These are phyloP conservation scores for Forsythia viridissima DNA, from an alignment of 257 asterid species.

Conservation along the genomic window DNA sequence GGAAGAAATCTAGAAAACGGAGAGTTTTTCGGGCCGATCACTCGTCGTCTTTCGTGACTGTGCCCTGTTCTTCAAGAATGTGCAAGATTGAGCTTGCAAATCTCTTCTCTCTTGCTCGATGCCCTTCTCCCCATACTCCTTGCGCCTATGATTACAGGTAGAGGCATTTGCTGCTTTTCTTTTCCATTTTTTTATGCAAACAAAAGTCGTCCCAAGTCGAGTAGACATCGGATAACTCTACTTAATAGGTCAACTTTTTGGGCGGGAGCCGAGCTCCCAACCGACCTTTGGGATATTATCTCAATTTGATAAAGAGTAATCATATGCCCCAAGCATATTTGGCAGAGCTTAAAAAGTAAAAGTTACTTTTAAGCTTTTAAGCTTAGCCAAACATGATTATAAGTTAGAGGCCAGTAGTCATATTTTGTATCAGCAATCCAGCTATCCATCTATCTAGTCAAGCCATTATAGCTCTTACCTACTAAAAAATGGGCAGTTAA, in stretches of 20 bases:
- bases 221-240: too few species aligned
- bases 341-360: not conserved
- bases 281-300: too few species aligned
- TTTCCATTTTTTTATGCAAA: not conserved
- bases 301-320: too few species aligned
- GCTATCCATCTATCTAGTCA: slow-evolving; percentile 35
- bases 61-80: slow-evolving; percentile 49
- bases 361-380: not conserved
- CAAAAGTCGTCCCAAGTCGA: too few species aligned
- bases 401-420: slow-evolving; percentile 14
- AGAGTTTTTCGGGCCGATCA: slow-evolving; percentile 43
- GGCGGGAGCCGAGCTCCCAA: too few species aligned
- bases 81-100: slow-evolving; percentile 44
- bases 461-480: slow-evolving; percentile 51
- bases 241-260: too few species aligned
- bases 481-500: slow-evolving; percentile 35
- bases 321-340: too few species aligned
- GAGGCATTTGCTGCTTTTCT: not conserved
- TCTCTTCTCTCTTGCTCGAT: slow-evolving; percentile 49
- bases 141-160: slow-evolving; percentile 67
- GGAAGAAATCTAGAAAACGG: slow-evolving; percentile 9
- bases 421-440: slow-evolving; percentile 22
- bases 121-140: slow-evolving; percentile 49
- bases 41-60: slow-evolving; percentile 45
- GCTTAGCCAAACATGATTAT: not conserved